Base-by-base conservation (phyloP, 106 monocot genomes). In the Amphibolis antarctica region DNA sequence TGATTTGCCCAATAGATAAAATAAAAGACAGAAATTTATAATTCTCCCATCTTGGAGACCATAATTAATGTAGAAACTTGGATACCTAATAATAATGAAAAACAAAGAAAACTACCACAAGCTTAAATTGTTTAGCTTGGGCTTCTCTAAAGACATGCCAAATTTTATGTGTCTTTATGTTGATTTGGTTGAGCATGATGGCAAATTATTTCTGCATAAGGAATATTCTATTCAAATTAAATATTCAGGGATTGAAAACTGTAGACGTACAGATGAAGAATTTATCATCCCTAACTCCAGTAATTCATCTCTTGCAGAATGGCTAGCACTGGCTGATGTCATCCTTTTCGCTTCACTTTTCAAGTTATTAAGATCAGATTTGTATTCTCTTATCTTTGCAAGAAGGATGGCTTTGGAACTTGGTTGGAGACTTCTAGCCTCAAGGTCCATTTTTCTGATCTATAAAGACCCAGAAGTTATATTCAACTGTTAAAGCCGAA, bases 381-480 rank as follows among this genome's bases (percentile, higher is more conserved):
- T 91, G 57, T 91, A 91, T 48, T 91, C 91, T 71, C 91, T 83
- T 24, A 86, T 52, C 69, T 91, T 91, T 0, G 81, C 81, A 59
- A 91, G 80, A 46, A 91, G 52, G 3, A 64, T 80, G 5, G 79
- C 83, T 71, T 82, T 91, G 19, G 83, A 65, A 57, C 72, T 75
- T 17, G 91, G 83, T 64, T 86, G 91, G 48, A 81, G 71, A 57
- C 81, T 91, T 72, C 91, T 77, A 3, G 86, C 91, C 71, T 91
- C 91, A 14, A 91, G 77, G 60, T 91, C 91, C 91, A 91, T 91
- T 65, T 91, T 91, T 63, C 81, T 65, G 48, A 91, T 81, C 91
- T 91, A 70, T n/a, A 61, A 55, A 66, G 54, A 1, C 30, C 2
- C 3, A 28, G 52, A 30, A 15, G 30, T 55, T 36, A 24, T 20